Conservation (phyloP, 805 yeast species). For the Candida cerambycidarum region DNA sequence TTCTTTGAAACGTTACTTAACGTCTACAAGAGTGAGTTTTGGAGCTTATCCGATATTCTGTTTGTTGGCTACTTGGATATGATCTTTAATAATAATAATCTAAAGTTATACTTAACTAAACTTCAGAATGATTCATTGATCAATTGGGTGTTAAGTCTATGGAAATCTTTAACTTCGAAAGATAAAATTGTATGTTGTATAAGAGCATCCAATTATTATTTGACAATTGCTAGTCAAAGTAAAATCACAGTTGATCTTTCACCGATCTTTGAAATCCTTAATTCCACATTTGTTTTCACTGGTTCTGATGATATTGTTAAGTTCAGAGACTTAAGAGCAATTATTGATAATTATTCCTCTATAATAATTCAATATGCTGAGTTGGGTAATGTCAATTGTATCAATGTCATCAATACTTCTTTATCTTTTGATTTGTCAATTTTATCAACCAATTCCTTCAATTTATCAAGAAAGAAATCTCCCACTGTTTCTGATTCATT, state of each 20-base stretch:
- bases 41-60: slow-evolving; percentile 52
- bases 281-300: not conserved
- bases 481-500: slow-evolving; percentile 34
- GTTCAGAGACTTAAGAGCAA: slow-evolving; percentile 48
- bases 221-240: not conserved
- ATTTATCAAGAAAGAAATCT: slow-evolving; percentile 17
- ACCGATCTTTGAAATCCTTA: slow-evolving; percentile 3
- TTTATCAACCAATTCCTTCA: slow-evolving; percentile 25
- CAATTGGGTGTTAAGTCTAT: slow-evolving; percentile 40
- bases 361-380: slow-evolving; percentile 8
- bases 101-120: slow-evolving; percentile 24
- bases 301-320: slow-evolving; percentile 20
- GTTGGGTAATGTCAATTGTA: slow-evolving; percentile 3
- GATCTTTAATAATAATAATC: slow-evolving; percentile 55
- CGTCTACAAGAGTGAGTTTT: slow-evolving; percentile 46
- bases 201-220: slow-evolving; percentile 6
- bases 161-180: slow-evolving; percentile 7
- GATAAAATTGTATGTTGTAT: slow-evolving; percentile 5
- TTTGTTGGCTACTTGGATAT: slow-evolving; percentile 59
- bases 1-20: slow-evolving; percentile 47
- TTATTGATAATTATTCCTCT: slow-evolving; percentile 46
- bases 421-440: slow-evolving; percentile 48
- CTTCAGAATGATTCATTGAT: not conserved
- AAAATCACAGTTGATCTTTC: not conserved
- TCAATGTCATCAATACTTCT: slow-evolving; percentile 1